A percentile compares a stretch with the other conserved stretches of the same genome.
These are phyloP conservation scores for Withania somnifera DNA, from an alignment of 305 asterid species.

Conservation along the genomic window DNA sequence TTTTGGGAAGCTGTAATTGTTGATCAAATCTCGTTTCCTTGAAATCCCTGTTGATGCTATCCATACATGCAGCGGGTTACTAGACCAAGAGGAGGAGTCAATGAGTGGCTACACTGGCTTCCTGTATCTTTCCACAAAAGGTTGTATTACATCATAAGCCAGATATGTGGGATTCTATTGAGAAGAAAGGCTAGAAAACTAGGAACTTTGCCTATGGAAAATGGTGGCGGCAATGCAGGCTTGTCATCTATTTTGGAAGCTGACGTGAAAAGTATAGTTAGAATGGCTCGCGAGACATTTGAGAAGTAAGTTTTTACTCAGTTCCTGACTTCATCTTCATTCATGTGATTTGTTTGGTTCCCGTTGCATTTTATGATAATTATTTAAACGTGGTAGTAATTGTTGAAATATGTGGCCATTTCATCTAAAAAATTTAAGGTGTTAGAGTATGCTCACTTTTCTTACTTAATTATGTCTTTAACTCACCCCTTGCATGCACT, in stretches of 20 bases:
- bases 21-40: background rate
- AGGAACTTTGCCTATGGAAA: conserved; percentile 26
- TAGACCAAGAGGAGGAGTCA: conserved; percentile 91
- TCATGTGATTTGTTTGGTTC: background rate
- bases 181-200: conserved; percentile 35
- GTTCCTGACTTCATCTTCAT: background rate
- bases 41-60: background rate
- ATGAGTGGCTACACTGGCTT: conserved; percentile 91
- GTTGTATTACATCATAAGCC: conserved; percentile 53
- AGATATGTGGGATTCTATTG: conserved; percentile 38
- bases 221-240: conserved; percentile 50
- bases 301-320: conserved; percentile 52
- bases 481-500: no score
- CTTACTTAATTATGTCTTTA: background rate
- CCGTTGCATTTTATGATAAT: background rate
- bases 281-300: conserved; percentile 68
- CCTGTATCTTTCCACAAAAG: conserved; percentile 84
- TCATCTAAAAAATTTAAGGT: background rate
- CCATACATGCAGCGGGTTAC: conserved; percentile 62
- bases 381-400: background rate
- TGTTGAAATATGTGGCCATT: background rate
- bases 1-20: background rate
- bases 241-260: conserved; percentile 79
- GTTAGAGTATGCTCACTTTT: background rate
- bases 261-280: conserved; percentile 67